Percentiles rank a stretch among this genome's conserved stretches.
These are phyloP conservation scores for Peribolospora kevripleyi DNA, from an alignment of 768 basidiomycete species.

Conservation along the genomic window DNA sequence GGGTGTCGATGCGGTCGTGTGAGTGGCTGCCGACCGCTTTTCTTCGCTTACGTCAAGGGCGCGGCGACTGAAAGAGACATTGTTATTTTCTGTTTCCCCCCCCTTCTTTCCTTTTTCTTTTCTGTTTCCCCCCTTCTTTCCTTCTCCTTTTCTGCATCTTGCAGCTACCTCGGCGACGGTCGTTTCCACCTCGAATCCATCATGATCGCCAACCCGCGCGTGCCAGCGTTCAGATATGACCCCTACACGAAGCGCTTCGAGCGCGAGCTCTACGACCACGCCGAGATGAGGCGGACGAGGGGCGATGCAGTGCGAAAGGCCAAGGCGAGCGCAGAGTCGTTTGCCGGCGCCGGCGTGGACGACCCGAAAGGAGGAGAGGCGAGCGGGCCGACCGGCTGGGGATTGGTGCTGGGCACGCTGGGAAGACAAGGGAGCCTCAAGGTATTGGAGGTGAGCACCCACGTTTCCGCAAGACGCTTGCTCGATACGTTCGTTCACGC, in stretches of 20 bases:
- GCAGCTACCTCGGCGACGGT: constrained; percentile 85
- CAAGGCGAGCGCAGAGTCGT: constrained; percentile 26
- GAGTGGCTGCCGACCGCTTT: too few relatives aligned
- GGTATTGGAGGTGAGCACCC: constrained; percentile 41
- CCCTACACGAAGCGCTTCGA: constrained; percentile 96
- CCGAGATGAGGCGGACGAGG: constrained; percentile 55
- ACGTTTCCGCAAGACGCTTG: constrained; percentile 33
- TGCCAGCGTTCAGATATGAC: constrained; percentile 93
- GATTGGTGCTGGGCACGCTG: constrained; percentile 74
- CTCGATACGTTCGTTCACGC: constrained; percentile 32
- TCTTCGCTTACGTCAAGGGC: not conserved
- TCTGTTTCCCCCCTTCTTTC: not conserved
- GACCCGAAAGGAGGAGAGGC: constrained; percentile 6
- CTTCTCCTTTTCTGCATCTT: not conserved
- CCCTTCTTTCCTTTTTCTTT: not conserved
- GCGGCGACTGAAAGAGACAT: not conserved
- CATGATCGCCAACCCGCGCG: constrained; percentile 93
- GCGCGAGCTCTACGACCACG: constrained; percentile 67
- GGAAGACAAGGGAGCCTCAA: constrained; percentile 81
- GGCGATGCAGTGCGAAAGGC: constrained; percentile 53
- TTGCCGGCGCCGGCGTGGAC: not conserved
- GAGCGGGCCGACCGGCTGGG: constrained; percentile 35
- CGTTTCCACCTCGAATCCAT: constrained; percentile 95
- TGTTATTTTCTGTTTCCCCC: not conserved
- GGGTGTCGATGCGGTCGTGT: constrained; percentile 79